Conservation (phyloP, 495 filamentous ascomycete genomes). For the Penicillium maclennaniae region DNA sequence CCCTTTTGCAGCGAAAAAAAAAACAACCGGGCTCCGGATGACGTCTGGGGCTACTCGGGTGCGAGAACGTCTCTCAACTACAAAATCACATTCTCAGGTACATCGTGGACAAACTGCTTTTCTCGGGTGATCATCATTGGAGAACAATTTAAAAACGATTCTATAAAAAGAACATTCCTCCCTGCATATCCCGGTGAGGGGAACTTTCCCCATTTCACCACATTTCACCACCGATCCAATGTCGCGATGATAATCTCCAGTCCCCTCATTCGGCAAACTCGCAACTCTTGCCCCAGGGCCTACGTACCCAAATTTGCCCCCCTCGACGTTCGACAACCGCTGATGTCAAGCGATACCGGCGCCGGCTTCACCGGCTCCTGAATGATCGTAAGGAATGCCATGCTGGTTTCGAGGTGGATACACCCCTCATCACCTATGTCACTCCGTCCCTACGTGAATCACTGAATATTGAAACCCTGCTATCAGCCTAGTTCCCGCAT, state of each 20-base stretch:
- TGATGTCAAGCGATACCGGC: not conserved
- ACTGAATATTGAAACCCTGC: not conserved
- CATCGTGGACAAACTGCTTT: no score
- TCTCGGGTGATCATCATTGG: not conserved
- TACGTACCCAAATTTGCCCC: not conserved
- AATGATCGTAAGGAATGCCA: not conserved
- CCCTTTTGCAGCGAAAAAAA: no score
- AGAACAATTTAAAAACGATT: not conserved
- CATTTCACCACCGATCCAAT: not conserved
- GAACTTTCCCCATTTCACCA: not conserved
- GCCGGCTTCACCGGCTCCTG: not conserved
- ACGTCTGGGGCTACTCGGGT: conserved; percentile 15
- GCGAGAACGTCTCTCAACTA: no score
- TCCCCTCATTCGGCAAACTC: not conserved
- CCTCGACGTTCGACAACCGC: not conserved
- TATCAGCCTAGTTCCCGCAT: not conserved
- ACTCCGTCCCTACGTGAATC: not conserved
- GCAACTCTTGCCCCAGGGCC: not conserved
- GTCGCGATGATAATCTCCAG: not conserved
- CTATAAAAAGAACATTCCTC: conserved; percentile 6
- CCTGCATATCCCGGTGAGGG: not conserved
- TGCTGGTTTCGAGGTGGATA: not conserved
- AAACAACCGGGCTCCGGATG: conserved; percentile 3
- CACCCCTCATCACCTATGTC: not conserved
- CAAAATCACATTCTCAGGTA: no score